These are phyloP conservation scores for Rhododendron williamsianum DNA, from an alignment of 148 eudicot species.

Conservation along the genomic window DNA sequence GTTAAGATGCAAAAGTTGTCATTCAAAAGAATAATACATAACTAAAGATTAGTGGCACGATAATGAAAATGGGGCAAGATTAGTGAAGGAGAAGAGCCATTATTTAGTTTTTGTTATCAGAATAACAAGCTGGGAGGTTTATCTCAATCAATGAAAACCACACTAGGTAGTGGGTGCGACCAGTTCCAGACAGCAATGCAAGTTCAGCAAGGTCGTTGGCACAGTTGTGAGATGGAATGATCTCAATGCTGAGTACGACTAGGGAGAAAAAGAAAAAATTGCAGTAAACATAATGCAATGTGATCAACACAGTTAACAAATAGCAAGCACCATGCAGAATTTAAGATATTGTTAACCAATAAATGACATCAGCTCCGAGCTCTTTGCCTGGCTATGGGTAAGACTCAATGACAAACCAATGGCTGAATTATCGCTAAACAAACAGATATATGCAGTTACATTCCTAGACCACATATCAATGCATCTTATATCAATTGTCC, in stretches of 20 bases:
- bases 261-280: not conserved
- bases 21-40: not conserved
- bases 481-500: constrained; percentile 38
- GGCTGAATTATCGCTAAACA: not conserved
- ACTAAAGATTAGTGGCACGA: not conserved
- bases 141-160: not conserved
- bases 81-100: not conserved
- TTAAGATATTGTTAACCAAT: not conserved
- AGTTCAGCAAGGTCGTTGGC: not conserved
- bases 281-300: not conserved
- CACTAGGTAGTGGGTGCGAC: not conserved
- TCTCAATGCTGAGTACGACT: not conserved
- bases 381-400: not conserved
- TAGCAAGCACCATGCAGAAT: not conserved
- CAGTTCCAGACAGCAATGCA: not conserved
- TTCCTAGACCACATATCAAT: not conserved
- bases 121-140: not conserved
- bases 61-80: not conserved
- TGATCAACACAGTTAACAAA: not conserved
- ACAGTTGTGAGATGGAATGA: not conserved
- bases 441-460: not conserved
- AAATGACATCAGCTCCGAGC: not conserved
- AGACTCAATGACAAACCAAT: not conserved
- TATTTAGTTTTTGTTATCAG: not conserved
- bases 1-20: not conserved